Conservation (phyloP, 768 basidiomycete genomes). For the Chalciporus pseudorubinellus region DNA sequence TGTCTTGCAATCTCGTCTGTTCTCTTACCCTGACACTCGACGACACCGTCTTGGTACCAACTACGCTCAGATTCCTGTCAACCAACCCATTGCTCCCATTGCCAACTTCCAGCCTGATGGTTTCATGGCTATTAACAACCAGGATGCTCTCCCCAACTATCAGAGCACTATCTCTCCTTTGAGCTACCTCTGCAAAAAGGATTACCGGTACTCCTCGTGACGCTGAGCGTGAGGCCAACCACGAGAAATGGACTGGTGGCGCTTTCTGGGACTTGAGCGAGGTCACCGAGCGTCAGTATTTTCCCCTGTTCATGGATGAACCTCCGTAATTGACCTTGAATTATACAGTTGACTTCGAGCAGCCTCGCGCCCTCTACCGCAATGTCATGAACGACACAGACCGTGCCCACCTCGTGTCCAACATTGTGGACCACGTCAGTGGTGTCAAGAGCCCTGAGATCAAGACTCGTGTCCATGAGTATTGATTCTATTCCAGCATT, state of each 20-base stretch:
- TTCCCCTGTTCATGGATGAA: no score
- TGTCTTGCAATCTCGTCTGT: slow-evolving; percentile 89
- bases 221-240: slow-evolving; percentile 38
- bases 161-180: slow-evolving; percentile 74
- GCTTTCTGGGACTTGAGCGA: slow-evolving; percentile 68
- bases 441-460: slow-evolving; percentile 58
- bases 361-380: slow-evolving; percentile 67
- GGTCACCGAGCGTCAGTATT: slow-evolving; percentile 55
- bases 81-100: slow-evolving; percentile 68
- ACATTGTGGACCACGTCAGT: slow-evolving; percentile 63
- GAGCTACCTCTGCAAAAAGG: slow-evolving; percentile 50
- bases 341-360: slow-evolving; percentile 66
- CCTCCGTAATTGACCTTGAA: no score
- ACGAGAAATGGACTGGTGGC: slow-evolving; percentile 75
- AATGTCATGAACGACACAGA: slow-evolving; percentile 65
- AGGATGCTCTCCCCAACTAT: slow-evolving; percentile 87
- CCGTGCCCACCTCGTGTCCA: slow-evolving; percentile 61
- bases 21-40: slow-evolving; percentile 91
- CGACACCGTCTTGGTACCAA: slow-evolving; percentile 80
- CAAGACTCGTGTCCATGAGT: slow-evolving; percentile 50
- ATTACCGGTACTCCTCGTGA: slow-evolving; percentile 44
- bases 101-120: slow-evolving; percentile 96
- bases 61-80: slow-evolving; percentile 87
- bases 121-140: slow-evolving; percentile 61
- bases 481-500: no score